These are phyloP conservation scores for Alternaria alternata DNA, from an alignment of 2,329 filamentous ascomycete genomes.

Conservation along the genomic window DNA sequence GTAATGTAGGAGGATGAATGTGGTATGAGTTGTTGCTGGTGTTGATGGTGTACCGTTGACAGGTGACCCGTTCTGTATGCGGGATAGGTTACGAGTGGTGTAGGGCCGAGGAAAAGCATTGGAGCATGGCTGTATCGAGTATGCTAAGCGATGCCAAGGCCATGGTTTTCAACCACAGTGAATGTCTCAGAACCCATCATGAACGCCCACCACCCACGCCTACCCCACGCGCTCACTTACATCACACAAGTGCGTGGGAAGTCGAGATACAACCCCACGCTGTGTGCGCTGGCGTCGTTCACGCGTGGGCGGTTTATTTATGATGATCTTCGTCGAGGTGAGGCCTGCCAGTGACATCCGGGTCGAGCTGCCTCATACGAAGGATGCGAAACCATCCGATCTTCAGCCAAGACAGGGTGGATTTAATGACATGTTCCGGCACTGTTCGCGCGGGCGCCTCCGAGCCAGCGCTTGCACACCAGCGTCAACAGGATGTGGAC, in stretches of 20 bases:
- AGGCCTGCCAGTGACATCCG: slow-evolving; percentile 17
- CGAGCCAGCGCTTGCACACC: slow-evolving; percentile 16
- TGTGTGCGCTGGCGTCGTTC: slow-evolving; percentile 5
- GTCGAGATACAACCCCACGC: slow-evolving; percentile 18
- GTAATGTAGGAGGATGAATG: slow-evolving; percentile 5
- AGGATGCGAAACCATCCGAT: slow-evolving; percentile 27
- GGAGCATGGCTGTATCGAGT: slow-evolving; percentile 16
- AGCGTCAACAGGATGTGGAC: not conserved
- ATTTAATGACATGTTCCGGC: slow-evolving; percentile 5
- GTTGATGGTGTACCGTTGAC: slow-evolving; percentile 16
- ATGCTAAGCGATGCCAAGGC: slow-evolving; percentile 35
- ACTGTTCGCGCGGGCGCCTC: slow-evolving; percentile 16
- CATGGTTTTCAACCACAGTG: slow-evolving; percentile 20
- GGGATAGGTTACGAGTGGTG: slow-evolving; percentile 18
- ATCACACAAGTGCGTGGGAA: slow-evolving; percentile 7
- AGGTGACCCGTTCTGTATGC: slow-evolving; percentile 27
- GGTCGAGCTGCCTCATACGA: slow-evolving; percentile 18
- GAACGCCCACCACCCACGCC: slow-evolving; percentile 15
- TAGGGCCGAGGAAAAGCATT: slow-evolving; percentile 15
- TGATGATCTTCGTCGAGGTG: slow-evolving; percentile 14
- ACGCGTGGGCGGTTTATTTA: slow-evolving; percentile 9
- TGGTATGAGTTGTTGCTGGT: slow-evolving; percentile 3
- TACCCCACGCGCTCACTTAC: slow-evolving; percentile 22
- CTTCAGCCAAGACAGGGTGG: slow-evolving; percentile 40
- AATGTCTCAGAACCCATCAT: slow-evolving; percentile 24